A percentile compares a stretch with the other conserved stretches of the same genome.
Evolutionary conservation across 2,329 filamentous ascomycete genomes (phyloP).

Genomic region (Ramularia endophylla): DNA sequence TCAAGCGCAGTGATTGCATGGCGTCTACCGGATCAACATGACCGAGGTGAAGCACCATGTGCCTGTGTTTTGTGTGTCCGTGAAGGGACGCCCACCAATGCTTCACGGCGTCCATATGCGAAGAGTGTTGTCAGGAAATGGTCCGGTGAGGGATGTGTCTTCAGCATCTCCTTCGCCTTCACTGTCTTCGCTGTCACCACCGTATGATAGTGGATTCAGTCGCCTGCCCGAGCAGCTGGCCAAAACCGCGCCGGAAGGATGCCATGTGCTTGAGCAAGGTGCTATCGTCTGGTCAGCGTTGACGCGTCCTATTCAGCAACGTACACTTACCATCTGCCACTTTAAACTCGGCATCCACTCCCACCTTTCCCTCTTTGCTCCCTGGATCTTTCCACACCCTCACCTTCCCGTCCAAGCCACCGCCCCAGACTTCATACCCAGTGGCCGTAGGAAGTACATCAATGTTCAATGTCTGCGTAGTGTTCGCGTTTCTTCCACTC

Average conservation of each 20-base stretch:
- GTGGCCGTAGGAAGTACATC: conserved; percentile 41
- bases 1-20: no score
- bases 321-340: conserved; percentile 34
- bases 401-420: conserved; percentile 50
- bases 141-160: no score
- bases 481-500: conserved; percentile 36
- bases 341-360: conserved; percentile 39
- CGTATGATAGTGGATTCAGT: no score
- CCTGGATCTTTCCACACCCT: conserved; percentile 44
- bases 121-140: no score
- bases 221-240: no score
- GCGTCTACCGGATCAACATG: no score
- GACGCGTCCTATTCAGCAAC: background rate
- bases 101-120: no score
- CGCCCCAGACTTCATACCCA: conserved; percentile 53
- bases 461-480: conserved; percentile 52
- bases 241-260: conserved; percentile 42
- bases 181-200: no score
- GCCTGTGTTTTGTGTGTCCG: no score
- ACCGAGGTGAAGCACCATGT: no score
- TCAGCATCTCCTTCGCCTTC: no score
- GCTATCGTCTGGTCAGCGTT: conserved; percentile 24
- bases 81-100: no score
- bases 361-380: conserved; percentile 35
- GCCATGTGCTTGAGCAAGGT: conserved; percentile 42